phyloP scores from a whole-genome alignment of 1,139 yeast genomes.

The Yamadazyma diddensiae region DNA sequence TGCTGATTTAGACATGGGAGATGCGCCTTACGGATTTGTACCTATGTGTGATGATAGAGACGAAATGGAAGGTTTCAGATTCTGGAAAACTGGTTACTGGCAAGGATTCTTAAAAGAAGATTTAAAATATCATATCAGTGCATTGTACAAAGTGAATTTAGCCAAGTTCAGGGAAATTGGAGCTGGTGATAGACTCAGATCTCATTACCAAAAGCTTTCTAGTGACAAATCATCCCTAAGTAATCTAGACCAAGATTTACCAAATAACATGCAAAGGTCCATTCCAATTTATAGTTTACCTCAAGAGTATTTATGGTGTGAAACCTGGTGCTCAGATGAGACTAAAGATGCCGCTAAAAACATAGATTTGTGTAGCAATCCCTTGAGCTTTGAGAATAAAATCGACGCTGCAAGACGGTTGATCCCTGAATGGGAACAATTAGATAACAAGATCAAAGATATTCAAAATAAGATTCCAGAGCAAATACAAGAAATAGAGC shows the following conservation, averaged over 20 bases:
- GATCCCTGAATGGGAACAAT: slow-evolving; percentile 72
- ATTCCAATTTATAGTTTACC: slow-evolving; percentile 72
- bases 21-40: slow-evolving; percentile 80
- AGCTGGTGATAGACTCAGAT: slow-evolving; percentile 78
- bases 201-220: slow-evolving; percentile 83
- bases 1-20: slow-evolving; percentile 62
- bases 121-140: slow-evolving; percentile 76
- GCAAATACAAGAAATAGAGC: not conserved
- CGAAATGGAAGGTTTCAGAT: slow-evolving; percentile 83
- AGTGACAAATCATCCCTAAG: slow-evolving; percentile 76
- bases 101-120: slow-evolving; percentile 55
- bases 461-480: not conserved
- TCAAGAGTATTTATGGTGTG: slow-evolving; percentile 91
- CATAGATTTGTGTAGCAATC: slow-evolving; percentile 81
- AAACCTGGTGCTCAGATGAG: slow-evolving; percentile 84
- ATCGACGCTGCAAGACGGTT: slow-evolving; percentile 70
- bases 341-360: slow-evolving; percentile 62
- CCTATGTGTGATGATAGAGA: slow-evolving; percentile 84
- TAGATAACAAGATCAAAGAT: slow-evolving; percentile 36
- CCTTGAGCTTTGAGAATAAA: slow-evolving; percentile 75
- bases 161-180: slow-evolving; percentile 56
- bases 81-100: slow-evolving; percentile 97
- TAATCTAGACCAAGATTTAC: slow-evolving; percentile 87
- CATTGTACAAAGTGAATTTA: slow-evolving; percentile 79
- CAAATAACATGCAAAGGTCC: slow-evolving; percentile 73